Base-by-base conservation (phyloP, 192 early-diverging fungal genomes). In the Backusella circina region DNA sequence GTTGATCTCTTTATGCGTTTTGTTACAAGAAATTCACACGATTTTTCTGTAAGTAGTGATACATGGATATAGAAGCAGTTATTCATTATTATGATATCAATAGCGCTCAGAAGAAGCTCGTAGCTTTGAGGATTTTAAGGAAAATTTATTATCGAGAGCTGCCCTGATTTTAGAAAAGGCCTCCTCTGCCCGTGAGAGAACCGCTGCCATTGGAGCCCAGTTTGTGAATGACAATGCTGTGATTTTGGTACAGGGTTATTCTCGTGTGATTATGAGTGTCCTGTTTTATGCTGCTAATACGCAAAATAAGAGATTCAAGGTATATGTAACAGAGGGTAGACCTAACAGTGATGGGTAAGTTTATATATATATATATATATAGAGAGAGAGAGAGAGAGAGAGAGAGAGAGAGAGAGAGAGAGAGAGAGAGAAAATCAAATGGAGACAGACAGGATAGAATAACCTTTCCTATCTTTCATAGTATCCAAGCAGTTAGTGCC, bases 211-310 rank as follows among this genome's bases (percentile, higher is more conserved):
- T 57, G 94, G 95, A 28, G 82, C 88, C 21, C 90, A 89, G 74
- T 95, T 96, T 78, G 91, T 96, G 65, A 90, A 91, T 70, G 94
- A 96, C 73, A 91, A 91, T 80, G 86, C 79, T 12, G 79, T 90
- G 1, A 93, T 99, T 74, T 84, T 99, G 31, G 87, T 99, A 21
- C 98, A 99, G 79, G 95, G 95, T 30, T 97, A 96, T 79, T 99
- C 98, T 26, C 91, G 97, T 5, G 94, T 96, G 1, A 94, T 98
- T 13, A 96, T 97, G 91, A 75, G 88, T 23, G 78, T 99, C 7
- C 80, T 99, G 70, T 88, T 88, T 41, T 84, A 87, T 57, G 96
- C 93, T 5, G 89, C 92, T 5, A 88, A 88, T 33, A 86, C 84
- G 39, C 80, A 83, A 41, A 93, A 95, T 75, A 94, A 92, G 81